Evolutionary conservation across 192 early-diverging fungal species (phyloP).

Genomic region (Coemansia reversa): DNA sequence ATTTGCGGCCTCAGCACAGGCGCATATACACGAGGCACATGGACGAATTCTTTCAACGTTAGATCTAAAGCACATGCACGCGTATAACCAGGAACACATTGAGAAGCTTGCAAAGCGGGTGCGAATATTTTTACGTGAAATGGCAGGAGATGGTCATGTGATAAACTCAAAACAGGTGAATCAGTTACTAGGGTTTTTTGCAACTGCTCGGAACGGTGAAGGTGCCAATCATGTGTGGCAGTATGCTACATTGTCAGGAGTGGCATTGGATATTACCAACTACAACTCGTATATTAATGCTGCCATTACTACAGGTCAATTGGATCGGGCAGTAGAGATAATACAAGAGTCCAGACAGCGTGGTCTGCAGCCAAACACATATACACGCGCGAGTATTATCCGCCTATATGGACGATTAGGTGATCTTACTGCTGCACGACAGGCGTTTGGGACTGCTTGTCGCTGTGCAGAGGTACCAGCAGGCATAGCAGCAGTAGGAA

Average conservation of each 20-base stretch:
- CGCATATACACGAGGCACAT: no score
- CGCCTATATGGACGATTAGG: conserved; percentile 30
- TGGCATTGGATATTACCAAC: conserved; percentile 22
- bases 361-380: conserved; percentile 22
- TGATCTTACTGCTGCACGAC: conserved; percentile 24
- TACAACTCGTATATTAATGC: conserved; percentile 35
- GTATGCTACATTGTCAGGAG: conserved; percentile 26
- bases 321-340: conserved; percentile 22
- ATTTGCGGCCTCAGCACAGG: no score
- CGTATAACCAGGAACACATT: neutral
- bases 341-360: conserved; percentile 11
- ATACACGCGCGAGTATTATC: conserved; percentile 17
- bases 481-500: neutral
- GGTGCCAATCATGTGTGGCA: conserved; percentile 38
- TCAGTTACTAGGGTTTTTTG: conserved; percentile 16
- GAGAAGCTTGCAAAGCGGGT: neutral
- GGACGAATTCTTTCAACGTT: neutral
- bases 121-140: conserved; percentile 1
- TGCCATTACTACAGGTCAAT: conserved; percentile 6
- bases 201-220: neutral
- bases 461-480: neutral
- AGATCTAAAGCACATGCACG: neutral
- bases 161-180: conserved; percentile 9
- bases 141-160: neutral
- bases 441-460: conserved; percentile 20